Evolutionary conservation across 2,329 filamentous ascomycete species (phyloP).

Genomic region (Fusarium gaditjirri): DNA sequence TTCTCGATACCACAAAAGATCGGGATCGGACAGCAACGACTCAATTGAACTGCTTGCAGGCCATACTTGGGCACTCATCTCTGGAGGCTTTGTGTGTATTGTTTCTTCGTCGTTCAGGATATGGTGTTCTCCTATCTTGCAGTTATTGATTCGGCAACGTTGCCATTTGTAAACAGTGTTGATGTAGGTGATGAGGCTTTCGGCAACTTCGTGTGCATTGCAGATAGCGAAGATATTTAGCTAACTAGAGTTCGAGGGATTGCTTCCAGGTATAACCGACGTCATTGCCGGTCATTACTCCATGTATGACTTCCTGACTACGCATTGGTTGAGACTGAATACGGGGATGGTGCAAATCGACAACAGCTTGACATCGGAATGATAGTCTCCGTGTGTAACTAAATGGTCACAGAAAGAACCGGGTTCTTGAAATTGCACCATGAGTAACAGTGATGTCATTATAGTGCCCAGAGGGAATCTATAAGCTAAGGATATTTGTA

Average conservation of each 20-base stretch:
- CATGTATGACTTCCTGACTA: neutral
- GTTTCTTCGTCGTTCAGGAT: neutral
- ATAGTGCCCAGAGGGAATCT: neutral
- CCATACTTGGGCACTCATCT: neutral
- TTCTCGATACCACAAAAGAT: neutral
- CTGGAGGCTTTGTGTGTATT: neutral
- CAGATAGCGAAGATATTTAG: neutral
- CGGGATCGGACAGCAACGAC: neutral
- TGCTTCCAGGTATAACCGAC: neutral
- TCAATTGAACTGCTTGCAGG: neutral
- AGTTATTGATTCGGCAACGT: neutral
- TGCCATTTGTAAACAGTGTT: neutral
- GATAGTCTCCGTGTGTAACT: neutral
- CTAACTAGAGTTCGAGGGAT: neutral
- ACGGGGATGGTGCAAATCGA: neutral
- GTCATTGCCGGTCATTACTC: neutral
- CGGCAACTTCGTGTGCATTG: neutral
- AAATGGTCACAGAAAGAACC: neutral
- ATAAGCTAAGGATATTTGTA: neutral
- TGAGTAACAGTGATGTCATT: slow-evolving; percentile 4
- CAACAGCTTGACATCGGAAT: neutral
- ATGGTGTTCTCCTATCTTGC: too few relatives aligned
- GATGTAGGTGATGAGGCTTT: neutral
- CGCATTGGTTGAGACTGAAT: neutral
- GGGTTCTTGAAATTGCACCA: slow-evolving; percentile 27